Evolutionary conservation across 2,329 filamentous ascomycete genomes (phyloP).

Genomic region (Pyrenochaeta sp.): DNA sequence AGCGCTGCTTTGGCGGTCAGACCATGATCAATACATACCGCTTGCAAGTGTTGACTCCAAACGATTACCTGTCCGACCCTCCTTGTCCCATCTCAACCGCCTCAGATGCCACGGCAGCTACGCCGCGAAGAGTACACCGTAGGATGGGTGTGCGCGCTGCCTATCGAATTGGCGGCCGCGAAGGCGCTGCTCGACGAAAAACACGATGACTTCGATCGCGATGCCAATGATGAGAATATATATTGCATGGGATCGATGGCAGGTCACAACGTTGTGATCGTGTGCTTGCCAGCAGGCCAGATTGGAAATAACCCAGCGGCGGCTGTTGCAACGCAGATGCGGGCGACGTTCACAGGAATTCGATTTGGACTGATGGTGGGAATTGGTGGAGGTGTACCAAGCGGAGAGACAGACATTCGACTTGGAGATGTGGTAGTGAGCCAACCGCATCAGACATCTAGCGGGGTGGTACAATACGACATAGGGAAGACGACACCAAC

Average conservation of each 20-base stretch:
- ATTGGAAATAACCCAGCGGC: conserved; percentile 48
- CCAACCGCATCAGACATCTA: conserved; percentile 2
- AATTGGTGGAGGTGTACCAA: conserved; percentile 49
- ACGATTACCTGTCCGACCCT: background rate
- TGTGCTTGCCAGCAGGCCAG: conserved; percentile 24
- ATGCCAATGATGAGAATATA: conserved; percentile 33
- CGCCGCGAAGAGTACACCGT: conserved; percentile 19
- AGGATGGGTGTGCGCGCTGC: conserved; percentile 24
- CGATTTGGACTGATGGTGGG: conserved; percentile 55
- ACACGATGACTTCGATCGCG: conserved; percentile 21
- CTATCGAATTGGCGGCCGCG: conserved; percentile 18
- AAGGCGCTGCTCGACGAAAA: conserved; percentile 13
- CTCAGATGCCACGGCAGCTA: conserved; percentile 9
- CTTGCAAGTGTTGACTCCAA: background rate
- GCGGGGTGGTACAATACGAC: conserved; percentile 34
- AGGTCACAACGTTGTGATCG: conserved; percentile 43
- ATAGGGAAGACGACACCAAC: conserved; percentile 21
- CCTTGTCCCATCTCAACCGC: background rate
- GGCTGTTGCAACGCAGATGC: conserved; percentile 41
- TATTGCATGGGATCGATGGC: conserved; percentile 34
- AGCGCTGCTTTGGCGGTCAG: background rate
- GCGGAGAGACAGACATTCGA: conserved; percentile 23
- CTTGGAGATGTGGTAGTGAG: conserved; percentile 40
- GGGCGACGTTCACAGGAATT: conserved; percentile 41
- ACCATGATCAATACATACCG: background rate